phyloP scores from a whole-genome alignment of 176 grass and related monocot genomes.

The Stipa capillata region DNA sequence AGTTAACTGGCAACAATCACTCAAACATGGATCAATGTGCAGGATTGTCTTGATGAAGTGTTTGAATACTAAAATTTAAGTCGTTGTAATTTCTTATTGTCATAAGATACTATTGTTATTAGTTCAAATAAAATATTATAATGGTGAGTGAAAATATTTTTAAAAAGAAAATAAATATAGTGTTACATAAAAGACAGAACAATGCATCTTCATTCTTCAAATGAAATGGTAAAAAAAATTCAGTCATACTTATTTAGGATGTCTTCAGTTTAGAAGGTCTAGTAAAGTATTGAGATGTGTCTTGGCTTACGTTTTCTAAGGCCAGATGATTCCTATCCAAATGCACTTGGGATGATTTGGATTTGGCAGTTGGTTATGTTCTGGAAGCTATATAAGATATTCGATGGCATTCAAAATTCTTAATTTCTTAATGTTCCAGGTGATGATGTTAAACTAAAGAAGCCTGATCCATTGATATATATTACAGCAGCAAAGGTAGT shows the following conservation, averaged over 20 bases:
- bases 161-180: no score
- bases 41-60: not conserved
- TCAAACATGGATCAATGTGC: not conserved
- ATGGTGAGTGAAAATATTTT: not conserved
- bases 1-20: not conserved
- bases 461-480: constrained; percentile 94
- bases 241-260: no score
- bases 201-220: no score
- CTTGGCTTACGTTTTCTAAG: constrained; percentile 11
- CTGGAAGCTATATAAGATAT: not conserved
- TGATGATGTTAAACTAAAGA: constrained; percentile 95
- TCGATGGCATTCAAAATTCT: not conserved
- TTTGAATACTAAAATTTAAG: no score
- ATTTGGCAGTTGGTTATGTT: not conserved
- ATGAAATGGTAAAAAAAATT: no score
- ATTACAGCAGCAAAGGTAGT: constrained; percentile 69
- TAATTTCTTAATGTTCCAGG: constrained; percentile 36
- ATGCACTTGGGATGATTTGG: not conserved
- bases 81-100: not conserved
- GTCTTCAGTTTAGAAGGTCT: no score
- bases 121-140: not conserved
- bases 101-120: not conserved
- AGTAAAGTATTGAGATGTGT: not conserved
- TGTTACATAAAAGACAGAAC: no score
- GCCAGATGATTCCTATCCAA: not conserved